Percentiles rank a stretch among this genome's conserved stretches.
These are phyloP conservation scores for Aegilops tauschii DNA, from an alignment of 176 grass and related monocot genomes.

Conservation along the genomic window DNA sequence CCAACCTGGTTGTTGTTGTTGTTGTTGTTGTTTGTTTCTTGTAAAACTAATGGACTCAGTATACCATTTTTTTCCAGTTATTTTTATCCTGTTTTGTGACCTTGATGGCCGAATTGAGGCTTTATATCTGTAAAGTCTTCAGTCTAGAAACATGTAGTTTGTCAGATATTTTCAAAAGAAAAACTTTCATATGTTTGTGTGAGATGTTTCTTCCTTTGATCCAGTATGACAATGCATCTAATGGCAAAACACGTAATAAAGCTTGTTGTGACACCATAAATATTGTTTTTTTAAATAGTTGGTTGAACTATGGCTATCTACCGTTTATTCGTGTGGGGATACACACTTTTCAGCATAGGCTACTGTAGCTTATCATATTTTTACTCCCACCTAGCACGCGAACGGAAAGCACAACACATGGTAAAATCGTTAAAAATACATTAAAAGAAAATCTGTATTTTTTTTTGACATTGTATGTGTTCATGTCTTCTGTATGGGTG, in stretches of 20 bases:
- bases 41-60: not conserved
- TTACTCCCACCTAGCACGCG: no score
- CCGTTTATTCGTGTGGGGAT: no score
- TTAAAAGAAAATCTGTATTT: no score
- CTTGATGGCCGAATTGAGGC: not conserved
- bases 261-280: not conserved
- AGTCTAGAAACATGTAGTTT: not conserved
- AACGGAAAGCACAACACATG: no score
- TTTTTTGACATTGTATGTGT: no score
- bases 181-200: not conserved
- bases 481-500: no score
- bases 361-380: no score
- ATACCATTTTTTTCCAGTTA: not conserved
- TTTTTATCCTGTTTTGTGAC: not conserved
- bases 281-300: no score
- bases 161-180: not conserved
- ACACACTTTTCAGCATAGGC: no score
- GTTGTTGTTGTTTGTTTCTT: not conserved
- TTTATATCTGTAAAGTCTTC: not conserved
- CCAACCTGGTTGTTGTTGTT: no score
- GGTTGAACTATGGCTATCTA: no score
- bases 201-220: not conserved
- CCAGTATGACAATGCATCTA: not conserved
- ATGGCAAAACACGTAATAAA: not conserved
- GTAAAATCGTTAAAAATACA: no score